Conservation (phyloP, 23 red algal species). For the Gracilaria caudata region DNA sequence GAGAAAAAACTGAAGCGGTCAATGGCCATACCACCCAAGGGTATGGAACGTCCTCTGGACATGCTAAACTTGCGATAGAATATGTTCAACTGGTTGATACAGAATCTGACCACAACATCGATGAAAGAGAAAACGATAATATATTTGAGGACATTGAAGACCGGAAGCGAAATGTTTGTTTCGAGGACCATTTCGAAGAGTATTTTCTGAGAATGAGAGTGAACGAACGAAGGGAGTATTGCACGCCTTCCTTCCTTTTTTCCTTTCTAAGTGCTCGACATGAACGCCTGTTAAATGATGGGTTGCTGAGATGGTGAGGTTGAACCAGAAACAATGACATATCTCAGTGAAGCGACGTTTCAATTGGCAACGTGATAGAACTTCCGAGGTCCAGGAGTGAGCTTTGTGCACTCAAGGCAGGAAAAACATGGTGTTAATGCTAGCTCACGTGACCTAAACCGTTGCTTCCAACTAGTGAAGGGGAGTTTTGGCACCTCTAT, state of each 20-base stretch:
- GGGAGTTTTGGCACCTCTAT: too few species aligned
- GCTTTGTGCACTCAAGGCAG: too few species aligned
- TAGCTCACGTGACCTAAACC: too few species aligned
- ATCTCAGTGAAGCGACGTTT: too few species aligned
- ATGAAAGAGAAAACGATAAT: constrained; percentile 10
- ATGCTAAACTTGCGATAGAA: background rate
- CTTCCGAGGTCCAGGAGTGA: too few species aligned
- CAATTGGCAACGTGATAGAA: too few species aligned
- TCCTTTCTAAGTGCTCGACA: background rate
- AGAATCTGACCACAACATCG: constrained; percentile 7
- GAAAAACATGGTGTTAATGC: too few species aligned
- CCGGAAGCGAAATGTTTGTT: background rate
- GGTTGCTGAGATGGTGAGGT: background rate
- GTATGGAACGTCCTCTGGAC: background rate
- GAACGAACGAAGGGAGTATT: background rate
- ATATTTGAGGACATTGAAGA: constrained; percentile 21
- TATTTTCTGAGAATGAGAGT: background rate
- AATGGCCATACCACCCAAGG: background rate
- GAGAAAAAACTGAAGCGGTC: constrained; percentile 12
- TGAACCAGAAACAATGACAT: background rate
- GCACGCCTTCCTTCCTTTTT: background rate
- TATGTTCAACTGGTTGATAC: background rate
- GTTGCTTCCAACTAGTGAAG: too few species aligned
- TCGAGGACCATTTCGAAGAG: background rate
- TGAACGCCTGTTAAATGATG: background rate